These are phyloP conservation scores for Entamoeba moshkovskii DNA, from an alignment of 208 protist species.

Conservation along the genomic window DNA sequence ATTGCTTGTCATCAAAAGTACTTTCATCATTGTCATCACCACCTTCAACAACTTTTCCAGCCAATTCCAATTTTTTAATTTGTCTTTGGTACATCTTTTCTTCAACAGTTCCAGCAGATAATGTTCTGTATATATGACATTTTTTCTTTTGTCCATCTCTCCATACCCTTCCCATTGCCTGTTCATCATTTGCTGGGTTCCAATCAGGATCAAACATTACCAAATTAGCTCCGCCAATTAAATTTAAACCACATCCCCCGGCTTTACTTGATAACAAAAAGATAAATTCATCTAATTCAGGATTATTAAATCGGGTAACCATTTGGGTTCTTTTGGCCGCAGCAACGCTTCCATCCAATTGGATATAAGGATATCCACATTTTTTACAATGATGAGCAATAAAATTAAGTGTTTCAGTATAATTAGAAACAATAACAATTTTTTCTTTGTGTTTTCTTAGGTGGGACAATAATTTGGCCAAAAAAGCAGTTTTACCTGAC, in stretches of 20 bases:
- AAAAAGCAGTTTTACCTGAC: not conserved
- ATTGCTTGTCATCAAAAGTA: not conserved
- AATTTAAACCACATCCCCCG: slow-evolving; percentile 8
- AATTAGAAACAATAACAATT: not conserved
- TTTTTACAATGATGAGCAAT: slow-evolving; percentile 3
- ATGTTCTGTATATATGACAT: slow-evolving; percentile 84
- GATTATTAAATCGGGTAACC: slow-evolving; percentile 5
- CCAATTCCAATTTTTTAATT: slow-evolving; percentile 6
- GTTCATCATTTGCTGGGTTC: slow-evolving; percentile 19
- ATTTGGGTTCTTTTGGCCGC: not conserved
- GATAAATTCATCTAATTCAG: not conserved
- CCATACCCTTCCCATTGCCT: slow-evolving; percentile 72
- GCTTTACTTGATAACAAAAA: slow-evolving; percentile 1
- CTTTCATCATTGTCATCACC: not conserved
- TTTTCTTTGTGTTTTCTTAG: not conserved
- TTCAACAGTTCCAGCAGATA: slow-evolving; percentile 88
- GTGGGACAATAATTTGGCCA: not conserved
- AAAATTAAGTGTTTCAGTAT: not conserved
- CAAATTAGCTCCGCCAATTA: not conserved
- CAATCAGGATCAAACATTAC: not conserved
- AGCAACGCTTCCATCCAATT: slow-evolving; percentile 1
- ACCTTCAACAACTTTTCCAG: not conserved
- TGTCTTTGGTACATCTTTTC: slow-evolving; percentile 84
- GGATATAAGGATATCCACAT: not conserved
- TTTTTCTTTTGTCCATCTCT: slow-evolving; percentile 79